A percentile compares a stretch with the other conserved stretches of the same genome.
These are phyloP conservation scores for Ramichloridium luteum DNA, from an alignment of 2,329 filamentous ascomycete genomes.

Conservation along the genomic window DNA sequence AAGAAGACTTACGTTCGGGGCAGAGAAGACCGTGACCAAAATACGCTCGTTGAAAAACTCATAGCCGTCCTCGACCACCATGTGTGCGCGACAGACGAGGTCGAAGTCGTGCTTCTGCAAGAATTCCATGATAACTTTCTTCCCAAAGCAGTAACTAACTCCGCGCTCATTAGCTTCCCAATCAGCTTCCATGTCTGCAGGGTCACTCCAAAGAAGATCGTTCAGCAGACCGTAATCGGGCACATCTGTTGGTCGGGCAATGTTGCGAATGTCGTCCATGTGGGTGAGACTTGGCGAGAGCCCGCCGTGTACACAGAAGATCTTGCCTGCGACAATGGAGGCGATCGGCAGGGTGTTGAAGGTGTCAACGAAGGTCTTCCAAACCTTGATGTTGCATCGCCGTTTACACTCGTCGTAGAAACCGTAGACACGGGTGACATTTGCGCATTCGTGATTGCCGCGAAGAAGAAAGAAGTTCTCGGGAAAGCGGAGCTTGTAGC, in stretches of 20 bases:
- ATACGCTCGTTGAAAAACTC: slow-evolving; percentile 96
- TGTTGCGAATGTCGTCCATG: slow-evolving; percentile 97
- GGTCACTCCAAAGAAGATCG: slow-evolving; percentile 93
- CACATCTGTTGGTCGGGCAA: slow-evolving; percentile 89
- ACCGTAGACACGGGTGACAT: slow-evolving; percentile 88
- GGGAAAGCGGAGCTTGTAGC: slow-evolving; percentile 94
- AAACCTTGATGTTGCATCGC: slow-evolving; percentile 89
- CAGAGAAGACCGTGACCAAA: slow-evolving; percentile 92
- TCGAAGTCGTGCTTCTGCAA: slow-evolving; percentile 92
- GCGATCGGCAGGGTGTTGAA: slow-evolving; percentile 95
- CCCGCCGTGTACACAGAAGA: slow-evolving; percentile 93
- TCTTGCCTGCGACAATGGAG: slow-evolving; percentile 92
- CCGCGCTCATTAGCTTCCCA: slow-evolving; percentile 97
- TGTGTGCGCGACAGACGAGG: slow-evolving; percentile 90
- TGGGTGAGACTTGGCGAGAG: slow-evolving; percentile 83
- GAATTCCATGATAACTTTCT: slow-evolving; percentile 96
- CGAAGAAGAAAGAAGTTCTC: slow-evolving; percentile 94
- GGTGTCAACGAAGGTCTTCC: slow-evolving; percentile 95
- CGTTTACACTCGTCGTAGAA: slow-evolving; percentile 99
- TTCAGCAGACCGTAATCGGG: slow-evolving; percentile 93
- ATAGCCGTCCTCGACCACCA: slow-evolving; percentile 98
- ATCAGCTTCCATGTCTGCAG: slow-evolving; percentile 86
- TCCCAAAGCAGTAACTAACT: slow-evolving; percentile 96
- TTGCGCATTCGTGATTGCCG: slow-evolving; percentile 94
- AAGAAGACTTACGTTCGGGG: slow-evolving; percentile 62